Conservation (phyloP, 2,329 filamentous ascomycete genomes). For the Sarocladium strictum region DNA sequence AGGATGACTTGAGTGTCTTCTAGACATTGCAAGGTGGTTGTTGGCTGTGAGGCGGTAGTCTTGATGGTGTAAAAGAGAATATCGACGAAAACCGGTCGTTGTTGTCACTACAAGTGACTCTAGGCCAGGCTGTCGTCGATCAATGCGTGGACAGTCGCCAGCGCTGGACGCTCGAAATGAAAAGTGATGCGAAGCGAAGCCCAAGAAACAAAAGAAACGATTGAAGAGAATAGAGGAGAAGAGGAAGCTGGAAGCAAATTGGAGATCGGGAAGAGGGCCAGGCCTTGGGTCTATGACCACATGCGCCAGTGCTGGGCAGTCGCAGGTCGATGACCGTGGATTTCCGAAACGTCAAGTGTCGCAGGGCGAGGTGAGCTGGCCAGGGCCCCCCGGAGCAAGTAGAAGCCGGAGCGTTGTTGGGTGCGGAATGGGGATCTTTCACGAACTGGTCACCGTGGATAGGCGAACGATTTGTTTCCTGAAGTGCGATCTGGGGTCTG, state of each 20-base stretch:
- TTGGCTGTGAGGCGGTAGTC: background rate
- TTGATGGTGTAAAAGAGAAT: too few relatives aligned
- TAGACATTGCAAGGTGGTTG: background rate
- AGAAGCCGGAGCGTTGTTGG: background rate
- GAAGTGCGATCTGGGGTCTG: conserved; percentile 1
- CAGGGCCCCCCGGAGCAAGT: background rate
- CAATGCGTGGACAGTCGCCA: background rate
- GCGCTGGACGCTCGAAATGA: background rate
- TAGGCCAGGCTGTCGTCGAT: background rate
- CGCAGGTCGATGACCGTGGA: conserved; percentile 3
- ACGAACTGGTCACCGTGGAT: conserved; percentile 1
- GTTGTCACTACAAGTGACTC: background rate
- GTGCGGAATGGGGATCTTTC: background rate
- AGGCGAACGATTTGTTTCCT: conserved; percentile 8
- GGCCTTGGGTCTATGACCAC: conserved; percentile 6
- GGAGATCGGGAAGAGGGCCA: background rate
- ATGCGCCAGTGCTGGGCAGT: conserved; percentile 5
- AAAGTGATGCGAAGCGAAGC: background rate
- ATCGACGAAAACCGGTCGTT: background rate
- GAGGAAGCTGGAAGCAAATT: background rate
- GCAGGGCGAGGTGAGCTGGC: background rate
- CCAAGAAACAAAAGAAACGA: conserved; percentile 5
- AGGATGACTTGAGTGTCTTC: background rate
- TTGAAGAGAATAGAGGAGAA: background rate
- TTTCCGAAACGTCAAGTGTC: conserved; percentile 7